Base-by-base conservation (phyloP, 805 yeast species). In the Pichia cabralensis region DNA sequence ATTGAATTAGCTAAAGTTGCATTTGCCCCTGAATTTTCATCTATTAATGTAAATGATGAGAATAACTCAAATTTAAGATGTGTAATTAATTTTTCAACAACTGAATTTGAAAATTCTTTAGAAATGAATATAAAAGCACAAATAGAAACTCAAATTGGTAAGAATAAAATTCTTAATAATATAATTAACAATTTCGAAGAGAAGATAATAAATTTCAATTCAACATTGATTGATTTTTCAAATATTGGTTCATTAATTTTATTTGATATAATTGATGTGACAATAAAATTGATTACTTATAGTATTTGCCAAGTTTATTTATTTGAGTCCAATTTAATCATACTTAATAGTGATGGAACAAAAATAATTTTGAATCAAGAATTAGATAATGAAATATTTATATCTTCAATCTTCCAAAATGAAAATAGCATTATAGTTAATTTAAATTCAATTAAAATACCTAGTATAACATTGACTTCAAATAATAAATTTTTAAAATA, bases 101-200 rank as follows among this genome's bases (percentile, higher is more conserved):
- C 46, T 9, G 49, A 47, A 16, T 53, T 48, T 38, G 60, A 55
- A 31, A 45, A 48, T 1, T 33, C 47, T 2, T 43, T 52, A 5
- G 36, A 39, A 9, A 34, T 40, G 6, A 41, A 48, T 13, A 46
- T 44, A 18, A 42, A 40, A 6, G 45, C 42, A 28, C 44, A 40
- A 26, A 20, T 35, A 3, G 34, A 32, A 16, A 42, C 45, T 8
- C 38, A 46, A 35, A 32, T 38, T 13, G 39, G 36, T 20, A 53
- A 53, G 28, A 43, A 35, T 20, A 41, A 45, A 7, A 48, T 52
- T 6, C 46, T 50, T 11, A 36, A 50, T 26, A 43, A 31, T 18
- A 29, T 53, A 5, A 33, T 50, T 6, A 24, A 23, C 27, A 45
- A 40, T 20, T 45, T 52, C 21, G 45, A 46, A 28, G 21, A 32